These are phyloP conservation scores for Alnus rubra DNA, from an alignment of 306 rosid species.

Conservation along the genomic window DNA sequence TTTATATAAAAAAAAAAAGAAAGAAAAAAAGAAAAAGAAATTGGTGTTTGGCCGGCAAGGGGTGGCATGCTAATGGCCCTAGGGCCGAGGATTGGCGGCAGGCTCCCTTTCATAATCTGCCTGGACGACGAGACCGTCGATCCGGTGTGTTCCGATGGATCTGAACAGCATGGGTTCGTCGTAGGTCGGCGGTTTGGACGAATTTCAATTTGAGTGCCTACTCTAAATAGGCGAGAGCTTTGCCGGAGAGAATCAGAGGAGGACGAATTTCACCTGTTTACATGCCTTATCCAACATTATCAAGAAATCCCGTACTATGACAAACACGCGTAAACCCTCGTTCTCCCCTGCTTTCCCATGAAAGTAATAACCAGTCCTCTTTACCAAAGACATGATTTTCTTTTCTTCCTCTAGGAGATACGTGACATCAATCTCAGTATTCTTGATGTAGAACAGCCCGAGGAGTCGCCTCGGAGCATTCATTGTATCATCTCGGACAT, in stretches of 20 bases:
- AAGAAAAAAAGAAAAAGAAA: too few relatives aligned
- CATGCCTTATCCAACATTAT: slow-evolving; percentile 87
- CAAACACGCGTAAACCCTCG: slow-evolving; percentile 82
- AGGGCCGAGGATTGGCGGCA: slow-evolving; percentile 59
- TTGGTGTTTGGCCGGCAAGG: too few relatives aligned
- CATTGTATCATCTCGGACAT: too few relatives aligned
- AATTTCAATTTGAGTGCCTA: slow-evolving; percentile 14
- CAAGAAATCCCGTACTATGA: slow-evolving; percentile 75
- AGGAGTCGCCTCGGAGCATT: too few relatives aligned
- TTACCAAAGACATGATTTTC: slow-evolving; percentile 78
- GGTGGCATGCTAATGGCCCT: too few relatives aligned
- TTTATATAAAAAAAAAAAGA: too few relatives aligned
- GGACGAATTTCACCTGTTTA: slow-evolving; percentile 45
- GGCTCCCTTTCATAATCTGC: slow-evolving; percentile 69
- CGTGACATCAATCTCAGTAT: slow-evolving; percentile 62
- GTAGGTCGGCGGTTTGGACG: slow-evolving; percentile 83
- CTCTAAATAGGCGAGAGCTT: too few relatives aligned
- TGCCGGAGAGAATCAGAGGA: too few relatives aligned
- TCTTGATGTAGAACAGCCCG: slow-evolving; percentile 1
- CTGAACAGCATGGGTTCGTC: slow-evolving; percentile 62
- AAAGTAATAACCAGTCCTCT: slow-evolving; percentile 89
- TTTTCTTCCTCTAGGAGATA: slow-evolving; percentile 68
- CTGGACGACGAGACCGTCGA: slow-evolving; percentile 56
- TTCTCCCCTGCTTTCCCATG: slow-evolving; percentile 87
- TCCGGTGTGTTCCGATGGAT: slow-evolving; percentile 76